Base-by-base conservation (phyloP, 345 rosid genomes). In the Eutrema japonicum region DNA sequence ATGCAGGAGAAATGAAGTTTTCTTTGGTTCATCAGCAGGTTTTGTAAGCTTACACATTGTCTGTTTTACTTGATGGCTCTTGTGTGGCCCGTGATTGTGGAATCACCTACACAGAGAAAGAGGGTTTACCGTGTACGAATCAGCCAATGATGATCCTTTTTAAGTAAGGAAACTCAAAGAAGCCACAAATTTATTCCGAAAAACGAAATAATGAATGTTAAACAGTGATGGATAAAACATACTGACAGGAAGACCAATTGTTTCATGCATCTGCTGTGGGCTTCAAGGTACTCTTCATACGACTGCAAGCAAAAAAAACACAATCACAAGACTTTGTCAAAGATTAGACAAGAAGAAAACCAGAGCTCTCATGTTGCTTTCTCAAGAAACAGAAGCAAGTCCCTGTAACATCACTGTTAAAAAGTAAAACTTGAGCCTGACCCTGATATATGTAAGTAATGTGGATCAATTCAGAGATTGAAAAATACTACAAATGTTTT, bases 201-300 rank as follows among this genome's bases (percentile, higher is more conserved):
- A 73, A 51, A 55, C 18, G 18, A 7, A 11, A 53, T 18, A 62
- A 69, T 22, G 27, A 41, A 40, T 16, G 29, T 35, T 36, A 3
- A 51, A 75, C 37, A 71, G 18, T 13, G 51, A 77, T 60, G 41
- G 65, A 32, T 48, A 43, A 45, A 64, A 76, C 63, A 83, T 80
- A 87, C 98, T 91, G 68, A 93, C 96, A 76, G 89, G 83, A 26
- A 51, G 73, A 77, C 80, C 81, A 52, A 83, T 58, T 81, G 88
- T 76, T 79, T 81, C 88, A 82, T 76, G 87, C 85, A 75, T 84
- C 87, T 87, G 85, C 91, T 81, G 77, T 86, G 90, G 64, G 80
- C 86, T 79, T 88, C 97, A 81, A 91, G 84, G 73, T 94, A 94
- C 60, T 94, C 96, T 87, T 94, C 98, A 75, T 94, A 94, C 10